These are phyloP conservation scores for Monosporascus sp. DNA, from an alignment of 2,329 filamentous ascomycete genomes.

Conservation along the genomic window DNA sequence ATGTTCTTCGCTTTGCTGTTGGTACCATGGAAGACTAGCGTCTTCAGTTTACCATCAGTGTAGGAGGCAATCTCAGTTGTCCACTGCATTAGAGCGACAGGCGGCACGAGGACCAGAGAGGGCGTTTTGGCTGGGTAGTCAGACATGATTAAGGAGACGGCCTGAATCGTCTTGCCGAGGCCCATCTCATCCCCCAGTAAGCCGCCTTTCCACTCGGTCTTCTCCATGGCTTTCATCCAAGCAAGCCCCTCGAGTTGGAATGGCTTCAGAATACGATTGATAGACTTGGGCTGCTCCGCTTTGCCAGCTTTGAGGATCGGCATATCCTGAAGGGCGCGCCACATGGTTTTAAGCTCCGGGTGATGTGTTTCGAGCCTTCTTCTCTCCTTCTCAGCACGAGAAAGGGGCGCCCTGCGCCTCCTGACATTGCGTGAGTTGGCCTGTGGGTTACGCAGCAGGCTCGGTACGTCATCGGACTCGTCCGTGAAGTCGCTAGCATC, in stretches of 20 bases:
- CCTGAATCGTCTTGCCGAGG: slow-evolving; percentile 97
- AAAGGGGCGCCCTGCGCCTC: no score
- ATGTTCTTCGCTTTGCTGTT: slow-evolving; percentile 78
- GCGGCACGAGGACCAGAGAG: slow-evolving; percentile 83
- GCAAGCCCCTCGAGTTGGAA: slow-evolving; percentile 92
- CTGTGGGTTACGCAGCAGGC: slow-evolving; percentile 23
- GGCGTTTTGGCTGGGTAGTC: slow-evolving; percentile 82
- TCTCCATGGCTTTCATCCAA: slow-evolving; percentile 92
- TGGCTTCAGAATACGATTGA: slow-evolving; percentile 79
- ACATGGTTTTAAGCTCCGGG: slow-evolving; percentile 78
- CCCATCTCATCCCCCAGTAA: slow-evolving; percentile 97
- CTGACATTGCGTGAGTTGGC: slow-evolving; percentile 2
- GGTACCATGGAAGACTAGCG: slow-evolving; percentile 84
- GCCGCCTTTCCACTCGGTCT: slow-evolving; percentile 79
- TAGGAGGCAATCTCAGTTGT: slow-evolving; percentile 73
- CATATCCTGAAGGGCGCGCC: slow-evolving; percentile 66
- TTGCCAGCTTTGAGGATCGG: slow-evolving; percentile 58
- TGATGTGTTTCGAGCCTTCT: slow-evolving; percentile 69
- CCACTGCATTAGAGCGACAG: slow-evolving; percentile 96
- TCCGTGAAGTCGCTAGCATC: neutral
- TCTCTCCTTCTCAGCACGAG: slow-evolving; percentile 44
- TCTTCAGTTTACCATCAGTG: slow-evolving; percentile 84
- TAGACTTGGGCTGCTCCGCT: slow-evolving; percentile 68
- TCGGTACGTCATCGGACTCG: slow-evolving; percentile 24
- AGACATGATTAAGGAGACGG: slow-evolving; percentile 96